Evolutionary conservation across 1,139 yeast genomes (phyloP).

Genomic region (Wickerhamomyces sp.): DNA sequence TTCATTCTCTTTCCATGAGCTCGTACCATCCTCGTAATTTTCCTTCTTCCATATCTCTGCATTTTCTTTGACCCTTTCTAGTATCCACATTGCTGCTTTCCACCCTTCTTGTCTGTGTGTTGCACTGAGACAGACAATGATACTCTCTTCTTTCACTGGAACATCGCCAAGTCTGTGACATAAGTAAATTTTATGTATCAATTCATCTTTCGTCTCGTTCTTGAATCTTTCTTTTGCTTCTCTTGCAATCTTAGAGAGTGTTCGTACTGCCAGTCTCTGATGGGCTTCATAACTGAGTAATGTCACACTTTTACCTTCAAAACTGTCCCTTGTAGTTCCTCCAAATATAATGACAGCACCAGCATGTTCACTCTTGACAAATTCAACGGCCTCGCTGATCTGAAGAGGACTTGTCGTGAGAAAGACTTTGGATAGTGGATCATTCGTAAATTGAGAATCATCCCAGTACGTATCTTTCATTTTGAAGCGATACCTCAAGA

Average conservation of each 20-base stretch:
- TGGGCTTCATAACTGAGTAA: conserved; percentile 40
- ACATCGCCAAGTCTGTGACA: conserved; percentile 42
- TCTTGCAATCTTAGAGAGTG: conserved; percentile 30
- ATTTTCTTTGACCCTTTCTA: conserved; percentile 37
- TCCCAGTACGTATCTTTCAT: conserved; percentile 3
- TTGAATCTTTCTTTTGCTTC: conserved; percentile 27
- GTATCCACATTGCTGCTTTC: conserved; percentile 37
- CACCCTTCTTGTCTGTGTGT: conserved; percentile 45
- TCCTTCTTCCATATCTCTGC: conserved; percentile 49
- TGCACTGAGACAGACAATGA: conserved; percentile 38
- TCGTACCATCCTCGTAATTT: conserved; percentile 33
- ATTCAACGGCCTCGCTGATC: conserved; percentile 21
- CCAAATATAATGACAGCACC: conserved; percentile 45
- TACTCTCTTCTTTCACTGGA: conserved; percentile 41
- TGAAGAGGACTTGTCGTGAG: conserved; percentile 20
- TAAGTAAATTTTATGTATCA: conserved; percentile 32
- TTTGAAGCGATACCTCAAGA: too few relatives aligned
- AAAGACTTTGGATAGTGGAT: conserved; percentile 12
- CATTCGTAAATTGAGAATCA: neutral
- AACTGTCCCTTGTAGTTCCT: conserved; percentile 42
- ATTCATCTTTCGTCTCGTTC: conserved; percentile 7
- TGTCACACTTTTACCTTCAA: conserved; percentile 34
- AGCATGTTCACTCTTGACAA: conserved; percentile 30
- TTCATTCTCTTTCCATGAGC: conserved; percentile 36
- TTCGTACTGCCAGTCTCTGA: conserved; percentile 32